These are phyloP conservation scores for Kluyveromyces aestuarii DNA, from an alignment of 805 yeast species.

Conservation along the genomic window DNA sequence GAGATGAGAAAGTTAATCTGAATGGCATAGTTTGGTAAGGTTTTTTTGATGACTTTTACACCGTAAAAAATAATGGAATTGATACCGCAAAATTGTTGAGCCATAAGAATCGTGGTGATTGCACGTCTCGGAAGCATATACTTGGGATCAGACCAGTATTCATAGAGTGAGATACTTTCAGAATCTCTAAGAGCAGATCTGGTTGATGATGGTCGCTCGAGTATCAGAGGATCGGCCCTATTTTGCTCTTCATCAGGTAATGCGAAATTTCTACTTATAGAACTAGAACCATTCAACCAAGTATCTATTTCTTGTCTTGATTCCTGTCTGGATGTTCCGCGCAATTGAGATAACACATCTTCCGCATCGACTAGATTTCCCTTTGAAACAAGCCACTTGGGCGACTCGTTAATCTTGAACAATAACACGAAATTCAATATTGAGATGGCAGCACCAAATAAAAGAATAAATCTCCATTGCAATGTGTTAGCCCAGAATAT, in stretches of 20 bases:
- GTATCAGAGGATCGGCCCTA: background rate
- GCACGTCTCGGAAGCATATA: slow-evolving; percentile 53
- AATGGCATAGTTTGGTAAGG: slow-evolving; percentile 66
- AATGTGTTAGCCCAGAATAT: slow-evolving; percentile 52
- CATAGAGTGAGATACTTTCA: slow-evolving; percentile 21
- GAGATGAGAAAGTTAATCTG: slow-evolving; percentile 71
- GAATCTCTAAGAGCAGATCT: slow-evolving; percentile 2
- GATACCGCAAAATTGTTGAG: slow-evolving; percentile 91
- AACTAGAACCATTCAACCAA: slow-evolving; percentile 11
- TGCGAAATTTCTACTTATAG: background rate
- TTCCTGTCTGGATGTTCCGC: slow-evolving; percentile 27
- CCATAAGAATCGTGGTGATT: slow-evolving; percentile 62
- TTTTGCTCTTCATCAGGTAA: background rate
- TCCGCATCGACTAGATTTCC: slow-evolving; percentile 33
- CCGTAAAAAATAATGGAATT: slow-evolving; percentile 92
- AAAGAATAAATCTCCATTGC: slow-evolving; percentile 66
- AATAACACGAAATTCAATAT: slow-evolving; percentile 36
- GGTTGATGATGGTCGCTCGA: slow-evolving; percentile 2
- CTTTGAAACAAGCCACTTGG: slow-evolving; percentile 57
- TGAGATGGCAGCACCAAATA: slow-evolving; percentile 52
- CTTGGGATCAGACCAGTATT: slow-evolving; percentile 42
- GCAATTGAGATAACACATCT: slow-evolving; percentile 27
- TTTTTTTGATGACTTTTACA: slow-evolving; percentile 64
- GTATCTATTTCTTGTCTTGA: slow-evolving; percentile 19
- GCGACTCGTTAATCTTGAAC: slow-evolving; percentile 58